Base-by-base conservation (phyloP, 306 rosid species). In the Potentilla sterilis region DNA sequence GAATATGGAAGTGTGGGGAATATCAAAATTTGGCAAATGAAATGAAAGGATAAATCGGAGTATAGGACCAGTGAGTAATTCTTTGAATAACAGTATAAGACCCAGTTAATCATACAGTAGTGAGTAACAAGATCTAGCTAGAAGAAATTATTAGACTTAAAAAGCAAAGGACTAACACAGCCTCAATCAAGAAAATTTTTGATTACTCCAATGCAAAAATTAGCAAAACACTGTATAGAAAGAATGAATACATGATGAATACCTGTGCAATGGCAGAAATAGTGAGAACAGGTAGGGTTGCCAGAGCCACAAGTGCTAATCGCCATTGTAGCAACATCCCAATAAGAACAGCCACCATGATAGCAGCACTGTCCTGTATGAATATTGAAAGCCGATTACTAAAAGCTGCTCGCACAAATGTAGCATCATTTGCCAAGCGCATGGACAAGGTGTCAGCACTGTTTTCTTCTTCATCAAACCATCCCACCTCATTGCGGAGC, bases 361-460 rank as follows among this genome's bases (percentile, higher is more conserved):
- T 76, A 76, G 99, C 99, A 85, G 99, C 90, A 82, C 96, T 96
- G 81, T 96, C 99, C 88, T 96, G 99, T 83, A 96, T 89, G 73
- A 96, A 92, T 85, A 96, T 96, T 76, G 99, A 96, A 75, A 96
- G 97, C 67, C 99, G 90, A 80, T 92, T 96, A 82, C 98, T 96
- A 83, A 96, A 96, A 81, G 99, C 95, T 73, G 99, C 99, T 82
- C 98, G 89, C 69, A 96, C 99, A 83, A 96, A 96, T 49, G 99
- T 96, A 70, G 99, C 99, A 83, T 96, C 99, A 69, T 96, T 96
- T 57, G 99, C 99, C 91, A 96, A 84, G 78, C 97, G 99, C 96
- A 96, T 92, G 82, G 99, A 96, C 79, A 96, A 86, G 79, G 94
- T 96, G 82, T 96, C 99, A 34, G 99, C 96, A 81, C 98, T 92